Percentiles rank a stretch among this genome's conserved stretches.
Conservation (phyloP, 169 alveolate species). For the Perkinsus chesapeaki region DNA sequence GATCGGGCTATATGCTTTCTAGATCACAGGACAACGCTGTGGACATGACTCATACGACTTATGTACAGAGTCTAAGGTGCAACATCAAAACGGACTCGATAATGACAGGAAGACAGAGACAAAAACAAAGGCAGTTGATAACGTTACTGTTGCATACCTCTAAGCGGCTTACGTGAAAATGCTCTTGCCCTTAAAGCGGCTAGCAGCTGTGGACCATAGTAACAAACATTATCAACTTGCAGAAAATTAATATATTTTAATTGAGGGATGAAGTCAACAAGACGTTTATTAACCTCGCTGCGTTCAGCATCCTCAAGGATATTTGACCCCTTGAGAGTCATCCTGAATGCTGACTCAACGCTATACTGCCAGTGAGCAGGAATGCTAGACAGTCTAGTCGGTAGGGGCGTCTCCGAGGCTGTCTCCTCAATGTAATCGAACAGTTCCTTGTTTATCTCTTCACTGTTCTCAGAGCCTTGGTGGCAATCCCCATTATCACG, state of each 20-base stretch:
- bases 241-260: background rate
- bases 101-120: too few relatives aligned
- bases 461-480: background rate
- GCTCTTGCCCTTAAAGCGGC: background rate
- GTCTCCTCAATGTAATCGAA: background rate
- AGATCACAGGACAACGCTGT: too few relatives aligned
- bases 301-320: background rate
- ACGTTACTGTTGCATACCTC: too few relatives aligned
- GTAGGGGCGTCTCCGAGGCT: background rate
- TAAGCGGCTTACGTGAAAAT: too few relatives aligned
- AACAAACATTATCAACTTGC: background rate
- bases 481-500: background rate
- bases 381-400: background rate
- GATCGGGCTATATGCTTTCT: too few relatives aligned
- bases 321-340: background rate
- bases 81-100: too few relatives aligned
- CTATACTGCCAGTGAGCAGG: background rate
- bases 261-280: background rate
- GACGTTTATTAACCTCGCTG: background rate
- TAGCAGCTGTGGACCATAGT: background rate
- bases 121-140: too few relatives aligned
- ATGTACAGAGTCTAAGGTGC: too few relatives aligned
- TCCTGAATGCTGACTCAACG: background rate
- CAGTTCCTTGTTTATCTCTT: background rate
- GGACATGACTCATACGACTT: too few relatives aligned